Conservation (phyloP, 108 stramenopile species). For the Aurantiochytrium sp. region DNA sequence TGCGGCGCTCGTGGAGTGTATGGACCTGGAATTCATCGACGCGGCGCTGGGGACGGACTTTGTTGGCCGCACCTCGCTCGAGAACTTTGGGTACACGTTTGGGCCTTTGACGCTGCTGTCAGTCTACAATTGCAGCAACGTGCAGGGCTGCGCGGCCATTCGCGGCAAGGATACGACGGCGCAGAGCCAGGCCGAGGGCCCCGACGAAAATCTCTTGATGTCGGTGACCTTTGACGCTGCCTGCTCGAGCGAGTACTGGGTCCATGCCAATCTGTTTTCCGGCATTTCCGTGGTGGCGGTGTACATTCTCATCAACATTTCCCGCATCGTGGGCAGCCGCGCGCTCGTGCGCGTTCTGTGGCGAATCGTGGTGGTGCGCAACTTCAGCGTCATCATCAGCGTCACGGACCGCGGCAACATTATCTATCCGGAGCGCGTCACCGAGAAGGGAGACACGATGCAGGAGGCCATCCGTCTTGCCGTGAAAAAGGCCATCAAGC, state of each 20-base stretch:
- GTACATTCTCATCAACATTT: not conserved
- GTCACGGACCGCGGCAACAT: not conserved
- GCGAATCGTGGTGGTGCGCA: not conserved
- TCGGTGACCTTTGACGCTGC: not conserved
- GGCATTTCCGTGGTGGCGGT: not conserved
- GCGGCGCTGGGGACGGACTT: not conserved
- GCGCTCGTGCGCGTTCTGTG: not conserved
- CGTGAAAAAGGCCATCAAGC: not conserved
- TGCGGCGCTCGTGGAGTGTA: not conserved
- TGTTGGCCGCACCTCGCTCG: not conserved
- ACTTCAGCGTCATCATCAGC: not conserved
- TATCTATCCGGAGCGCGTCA: not conserved
- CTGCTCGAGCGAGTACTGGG: not conserved
- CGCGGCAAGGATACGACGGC: not conserved
- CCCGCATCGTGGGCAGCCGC: not conserved
- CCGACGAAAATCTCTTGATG: not conserved
- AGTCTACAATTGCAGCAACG: not conserved
- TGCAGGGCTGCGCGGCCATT: not conserved
- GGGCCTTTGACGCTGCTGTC: not conserved
- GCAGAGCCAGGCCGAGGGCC: not conserved
- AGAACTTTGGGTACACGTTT: not conserved
- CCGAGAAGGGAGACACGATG: conserved; percentile 17
- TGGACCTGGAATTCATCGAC: not conserved
- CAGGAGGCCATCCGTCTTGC: not conserved
- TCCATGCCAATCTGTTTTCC: conserved; percentile 2